Evolutionary conservation across 2,329 filamentous ascomycete species (phyloP), one percentile per base, ranked within the genome.

Genomic region (Nemania diffusa): DNA sequence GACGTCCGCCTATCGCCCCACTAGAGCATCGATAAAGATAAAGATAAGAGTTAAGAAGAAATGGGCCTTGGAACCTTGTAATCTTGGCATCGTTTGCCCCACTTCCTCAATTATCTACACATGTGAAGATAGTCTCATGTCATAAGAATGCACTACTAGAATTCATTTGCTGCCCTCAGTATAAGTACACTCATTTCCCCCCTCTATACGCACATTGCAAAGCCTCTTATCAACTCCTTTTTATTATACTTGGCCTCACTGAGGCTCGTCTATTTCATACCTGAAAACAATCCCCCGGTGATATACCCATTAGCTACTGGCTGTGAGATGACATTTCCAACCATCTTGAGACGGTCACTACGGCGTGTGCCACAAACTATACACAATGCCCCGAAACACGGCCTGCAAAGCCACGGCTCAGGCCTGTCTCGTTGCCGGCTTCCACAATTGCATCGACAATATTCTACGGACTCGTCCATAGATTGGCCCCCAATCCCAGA

Each of bases 1-100:
- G 48, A n/a, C 26, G 17, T 40, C 52, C 40, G 24, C n/a, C 60
- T 64, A 57, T 69, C 26, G 59, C 50, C 66, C 66, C 66, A 63
- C 62, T 57, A 22, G 20, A 26, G 17, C 32, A 50, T 5, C 42
- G 65, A 65, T 68, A 62, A 37, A 24, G 63, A n/a, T n/a, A n/a
- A n/a, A n/a, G n/a, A n/a, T n/a, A n/a, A n/a, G n/a, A n/a, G n/a
- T n/a, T n/a, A n/a, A n/a, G n/a, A n/a, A n/a, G n/a, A n/a, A n/a
- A n/a, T n/a, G n/a, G n/a, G n/a, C n/a, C n/a, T n/a, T n/a, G n/a
- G n/a, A n/a, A n/a, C n/a, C n/a, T n/a, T n/a, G n/a, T n/a, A n/a
- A n/a, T 65, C 51, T 58, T 59, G 65, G 51, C 57, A 52, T n/a
- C n/a, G n/a, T n/a, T n/a, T n/a, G n/a, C n/a, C n/a, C n/a, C n/a